A percentile compares a stretch with the other conserved stretches of the same genome.
Conservation (phyloP, 2,329 filamentous ascomycete species). For the Cladophialophora psammophila region DNA sequence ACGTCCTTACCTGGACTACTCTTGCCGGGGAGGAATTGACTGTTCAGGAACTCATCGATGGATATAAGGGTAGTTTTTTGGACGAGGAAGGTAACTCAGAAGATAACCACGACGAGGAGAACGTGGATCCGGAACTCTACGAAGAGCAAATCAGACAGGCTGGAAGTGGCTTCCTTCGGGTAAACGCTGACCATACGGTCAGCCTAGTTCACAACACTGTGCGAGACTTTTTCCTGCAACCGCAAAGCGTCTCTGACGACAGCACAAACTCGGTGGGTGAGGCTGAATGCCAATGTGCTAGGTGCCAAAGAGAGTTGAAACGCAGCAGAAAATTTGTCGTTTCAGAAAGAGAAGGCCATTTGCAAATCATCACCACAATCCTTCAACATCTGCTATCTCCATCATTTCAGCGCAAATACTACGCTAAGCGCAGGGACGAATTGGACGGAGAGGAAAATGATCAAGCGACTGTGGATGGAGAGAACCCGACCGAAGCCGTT, state of each 20-base stretch:
- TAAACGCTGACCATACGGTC: neutral
- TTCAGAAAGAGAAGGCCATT: neutral
- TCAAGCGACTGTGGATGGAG: neutral
- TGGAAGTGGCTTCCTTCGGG: neutral
- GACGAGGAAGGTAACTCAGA: neutral
- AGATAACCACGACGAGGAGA: neutral
- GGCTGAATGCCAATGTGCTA: neutral
- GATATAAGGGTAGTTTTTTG: neutral
- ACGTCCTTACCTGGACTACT: neutral
- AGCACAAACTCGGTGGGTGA: neutral
- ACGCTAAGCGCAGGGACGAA: neutral
- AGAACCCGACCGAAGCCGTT: neutral
- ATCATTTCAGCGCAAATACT: conserved; percentile 1
- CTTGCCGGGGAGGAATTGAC: neutral
- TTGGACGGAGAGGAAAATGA: neutral
- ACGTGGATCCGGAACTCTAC: neutral
- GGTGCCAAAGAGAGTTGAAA: conserved; percentile 2
- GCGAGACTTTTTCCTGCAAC: neutral
- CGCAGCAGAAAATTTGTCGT: neutral
- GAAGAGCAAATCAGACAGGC: conserved; percentile 2
- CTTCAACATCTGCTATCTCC: conserved; percentile 2
- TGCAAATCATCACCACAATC: conserved; percentile 1
- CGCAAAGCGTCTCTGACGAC: neutral
- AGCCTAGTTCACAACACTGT: neutral
- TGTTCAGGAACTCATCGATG: conserved; percentile 3